These are phyloP conservation scores for Astrothelium macrocarpum DNA, from an alignment of 495 filamentous ascomycete species.

Conservation along the genomic window DNA sequence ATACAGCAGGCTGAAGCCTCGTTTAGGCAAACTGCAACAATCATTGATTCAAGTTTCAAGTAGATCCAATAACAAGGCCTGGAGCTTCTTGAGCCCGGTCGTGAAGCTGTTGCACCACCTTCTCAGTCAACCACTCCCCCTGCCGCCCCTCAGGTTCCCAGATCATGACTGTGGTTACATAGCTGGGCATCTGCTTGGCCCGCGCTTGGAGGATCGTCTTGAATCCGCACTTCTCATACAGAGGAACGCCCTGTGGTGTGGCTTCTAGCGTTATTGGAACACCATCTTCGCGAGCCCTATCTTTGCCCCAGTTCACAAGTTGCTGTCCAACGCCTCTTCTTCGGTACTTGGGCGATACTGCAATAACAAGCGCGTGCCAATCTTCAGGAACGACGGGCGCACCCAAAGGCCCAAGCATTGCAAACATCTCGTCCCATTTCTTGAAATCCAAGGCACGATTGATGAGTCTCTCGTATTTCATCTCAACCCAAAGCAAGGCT, in stretches of 20 bases:
- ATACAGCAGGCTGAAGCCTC: no score
- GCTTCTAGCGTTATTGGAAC: background rate
- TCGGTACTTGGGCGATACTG: background rate
- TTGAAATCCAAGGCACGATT: background rate
- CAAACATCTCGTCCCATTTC: background rate
- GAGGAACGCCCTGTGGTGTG: background rate
- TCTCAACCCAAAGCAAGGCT: background rate
- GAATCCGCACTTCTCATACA: background rate
- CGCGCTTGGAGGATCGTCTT: background rate
- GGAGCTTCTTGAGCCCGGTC: background rate
- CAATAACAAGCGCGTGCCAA: background rate
- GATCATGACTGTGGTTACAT: background rate
- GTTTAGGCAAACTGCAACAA: no score
- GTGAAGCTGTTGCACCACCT: background rate
- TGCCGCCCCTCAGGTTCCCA: background rate
- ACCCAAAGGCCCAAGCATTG: background rate
- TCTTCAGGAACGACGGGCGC: background rate
- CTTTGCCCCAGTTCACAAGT: background rate
- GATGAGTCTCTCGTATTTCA: background rate
- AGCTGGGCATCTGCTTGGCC: background rate
- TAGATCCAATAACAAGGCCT: background rate
- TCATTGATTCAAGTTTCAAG: slow-evolving; percentile 1
- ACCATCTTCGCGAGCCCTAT: background rate
- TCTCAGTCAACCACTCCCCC: background rate
- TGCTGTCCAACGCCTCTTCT: background rate